Percentiles rank a stretch among this genome's conserved stretches.
Evolutionary conservation across 768 basidiomycete species (phyloP).

Genomic region (Phanerochaete carnosa): DNA sequence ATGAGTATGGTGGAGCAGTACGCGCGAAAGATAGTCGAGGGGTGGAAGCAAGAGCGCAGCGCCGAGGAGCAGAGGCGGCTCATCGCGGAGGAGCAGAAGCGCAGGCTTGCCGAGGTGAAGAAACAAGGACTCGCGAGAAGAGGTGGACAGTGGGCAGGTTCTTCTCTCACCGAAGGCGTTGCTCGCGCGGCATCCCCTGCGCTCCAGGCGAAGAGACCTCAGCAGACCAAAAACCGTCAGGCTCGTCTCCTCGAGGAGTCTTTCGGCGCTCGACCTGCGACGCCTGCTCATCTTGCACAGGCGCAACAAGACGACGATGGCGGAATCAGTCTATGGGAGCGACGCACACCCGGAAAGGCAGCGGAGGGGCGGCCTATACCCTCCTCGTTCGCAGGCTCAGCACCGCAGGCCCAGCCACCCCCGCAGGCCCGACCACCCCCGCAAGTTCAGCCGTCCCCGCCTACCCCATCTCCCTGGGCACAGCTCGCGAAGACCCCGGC

Average conservation of each 20-base stretch:
- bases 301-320: background rate
- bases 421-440: background rate
- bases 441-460: background rate
- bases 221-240: background rate
- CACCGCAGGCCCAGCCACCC: background rate
- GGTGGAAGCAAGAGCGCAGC: slow-evolving; percentile 15
- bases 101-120: slow-evolving; percentile 31
- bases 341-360: background rate
- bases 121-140: slow-evolving; percentile 23
- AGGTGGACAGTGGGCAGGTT: background rate
- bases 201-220: background rate
- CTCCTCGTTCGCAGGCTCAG: background rate
- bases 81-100: slow-evolving; percentile 14
- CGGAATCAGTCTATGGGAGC: background rate
- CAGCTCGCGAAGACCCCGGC: background rate
- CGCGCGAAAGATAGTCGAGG: slow-evolving; percentile 14
- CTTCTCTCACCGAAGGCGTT: background rate
- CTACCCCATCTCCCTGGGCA: background rate
- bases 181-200: background rate
- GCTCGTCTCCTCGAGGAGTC: background rate
- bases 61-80: slow-evolving; percentile 9
- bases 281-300: background rate
- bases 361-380: background rate
- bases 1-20: slow-evolving; percentile 23
- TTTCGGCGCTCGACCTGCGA: background rate